Evolutionary conservation across 2,329 filamentous ascomycete species (phyloP).

Genomic region (Neoascochyta sp.): DNA sequence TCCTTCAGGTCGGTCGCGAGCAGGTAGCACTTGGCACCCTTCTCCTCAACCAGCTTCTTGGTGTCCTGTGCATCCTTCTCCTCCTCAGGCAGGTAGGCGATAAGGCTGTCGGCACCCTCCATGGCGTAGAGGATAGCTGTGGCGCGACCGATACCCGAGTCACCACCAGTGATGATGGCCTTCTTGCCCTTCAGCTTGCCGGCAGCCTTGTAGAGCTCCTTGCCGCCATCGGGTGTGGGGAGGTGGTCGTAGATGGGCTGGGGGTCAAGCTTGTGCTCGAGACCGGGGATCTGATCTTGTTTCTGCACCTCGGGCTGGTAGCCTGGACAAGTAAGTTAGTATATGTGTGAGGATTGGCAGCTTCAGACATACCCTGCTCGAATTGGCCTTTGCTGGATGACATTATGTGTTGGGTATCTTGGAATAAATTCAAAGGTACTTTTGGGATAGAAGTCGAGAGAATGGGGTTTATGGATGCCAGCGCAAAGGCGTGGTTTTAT

Average conservation of each 20-base stretch:
- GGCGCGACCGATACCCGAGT: conserved; percentile 74
- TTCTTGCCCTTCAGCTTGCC: conserved; percentile 72
- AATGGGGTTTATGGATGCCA: no score
- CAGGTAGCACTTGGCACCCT: conserved; percentile 63
- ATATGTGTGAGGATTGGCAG: not conserved
- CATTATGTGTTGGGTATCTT: conserved; percentile 47
- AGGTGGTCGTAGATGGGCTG: conserved; percentile 62
- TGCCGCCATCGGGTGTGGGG: conserved; percentile 64
- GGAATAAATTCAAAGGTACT: no score
- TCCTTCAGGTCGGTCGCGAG: conserved; percentile 62
- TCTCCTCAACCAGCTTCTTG: conserved; percentile 64
- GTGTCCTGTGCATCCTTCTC: conserved; percentile 73
- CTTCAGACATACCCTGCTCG: conserved; percentile 27
- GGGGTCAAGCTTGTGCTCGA: conserved; percentile 54
- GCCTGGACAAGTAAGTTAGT: conserved; percentile 30
- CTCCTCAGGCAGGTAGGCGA: conserved; percentile 72
- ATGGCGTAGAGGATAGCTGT: conserved; percentile 74
- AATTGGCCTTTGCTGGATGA: conserved; percentile 34
- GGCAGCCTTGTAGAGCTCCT: conserved; percentile 68
- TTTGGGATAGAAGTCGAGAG: not conserved
- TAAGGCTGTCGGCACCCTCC: conserved; percentile 72
- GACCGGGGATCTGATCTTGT: conserved; percentile 50
- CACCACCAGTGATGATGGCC: conserved; percentile 76
- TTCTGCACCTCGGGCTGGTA: conserved; percentile 50
- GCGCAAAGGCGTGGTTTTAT: no score